These are phyloP conservation scores for Pseudogymnoascus sp. DNA, from an alignment of 2,329 filamentous ascomycete species.

Conservation along the genomic window DNA sequence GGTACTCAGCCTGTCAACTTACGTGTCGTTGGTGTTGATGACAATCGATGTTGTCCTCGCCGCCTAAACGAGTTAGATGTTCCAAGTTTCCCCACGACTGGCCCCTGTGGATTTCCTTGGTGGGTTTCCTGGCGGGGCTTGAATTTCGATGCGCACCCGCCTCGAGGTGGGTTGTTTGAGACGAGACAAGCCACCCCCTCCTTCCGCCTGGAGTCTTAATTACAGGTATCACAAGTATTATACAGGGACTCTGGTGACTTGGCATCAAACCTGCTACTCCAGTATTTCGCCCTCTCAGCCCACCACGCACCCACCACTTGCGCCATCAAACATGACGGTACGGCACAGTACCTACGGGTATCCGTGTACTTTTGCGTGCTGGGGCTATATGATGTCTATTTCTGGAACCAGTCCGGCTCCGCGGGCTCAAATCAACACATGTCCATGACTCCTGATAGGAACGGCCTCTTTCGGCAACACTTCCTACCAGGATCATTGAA, in stretches of 20 bases:
- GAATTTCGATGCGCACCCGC: neutral
- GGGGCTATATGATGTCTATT: neutral
- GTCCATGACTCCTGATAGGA: neutral
- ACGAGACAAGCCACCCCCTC: slow-evolving; percentile 7
- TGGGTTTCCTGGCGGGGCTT: neutral
- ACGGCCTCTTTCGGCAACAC: slow-evolving; percentile 3
- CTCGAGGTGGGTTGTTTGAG: slow-evolving; percentile 6
- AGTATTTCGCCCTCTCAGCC: neutral
- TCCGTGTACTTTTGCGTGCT: neutral
- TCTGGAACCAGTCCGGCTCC: neutral
- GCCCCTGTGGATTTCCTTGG: neutral
- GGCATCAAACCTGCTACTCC: slow-evolving; percentile 8
- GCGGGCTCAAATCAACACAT: slow-evolving; percentile 6
- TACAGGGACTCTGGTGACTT: slow-evolving; percentile 2
- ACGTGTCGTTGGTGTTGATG: neutral
- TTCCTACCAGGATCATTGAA: slow-evolving; percentile 1
- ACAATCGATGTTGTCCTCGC: neutral
- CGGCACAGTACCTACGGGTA: neutral
- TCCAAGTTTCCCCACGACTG: neutral
- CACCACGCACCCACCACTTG: neutral
- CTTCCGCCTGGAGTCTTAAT: slow-evolving; percentile 8
- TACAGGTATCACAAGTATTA: slow-evolving; percentile 8
- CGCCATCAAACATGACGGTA: neutral
- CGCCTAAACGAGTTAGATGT: slow-evolving; percentile 4
- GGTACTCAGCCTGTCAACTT: neutral